Percentiles rank a stretch among this genome's conserved stretches.
Evolutionary conservation across 345 rosid species (phyloP).

Genomic region (Turritis glabra): DNA sequence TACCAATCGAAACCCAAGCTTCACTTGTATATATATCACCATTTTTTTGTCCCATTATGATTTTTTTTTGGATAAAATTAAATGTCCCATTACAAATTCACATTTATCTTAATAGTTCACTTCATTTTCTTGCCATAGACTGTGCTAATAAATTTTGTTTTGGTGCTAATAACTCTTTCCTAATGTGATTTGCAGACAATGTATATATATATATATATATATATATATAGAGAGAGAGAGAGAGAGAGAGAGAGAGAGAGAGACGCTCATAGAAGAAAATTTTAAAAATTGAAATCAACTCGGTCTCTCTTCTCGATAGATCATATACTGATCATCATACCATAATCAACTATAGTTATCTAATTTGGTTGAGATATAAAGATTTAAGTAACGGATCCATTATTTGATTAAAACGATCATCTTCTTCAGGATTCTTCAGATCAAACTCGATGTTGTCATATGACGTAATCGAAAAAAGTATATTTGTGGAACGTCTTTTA

Average conservation of each 20-base stretch:
- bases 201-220: too few relatives aligned
- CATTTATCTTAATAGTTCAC: background rate
- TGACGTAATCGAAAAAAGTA: conserved; percentile 26
- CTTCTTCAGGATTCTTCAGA: conserved; percentile 7
- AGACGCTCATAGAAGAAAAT: background rate
- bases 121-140: background rate
- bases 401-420: conserved; percentile 1
- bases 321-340: background rate
- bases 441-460: conserved; percentile 28
- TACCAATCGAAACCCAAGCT: too few relatives aligned
- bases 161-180: background rate
- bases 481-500: conserved; percentile 5
- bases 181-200: background rate
- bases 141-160: background rate
- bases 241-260: background rate
- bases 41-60: too few relatives aligned
- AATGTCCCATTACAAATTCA: background rate
- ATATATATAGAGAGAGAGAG: background rate
- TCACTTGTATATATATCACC: too few relatives aligned
- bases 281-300: background rate
- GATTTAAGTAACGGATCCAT: background rate
- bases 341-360: background rate
- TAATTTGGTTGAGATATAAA: background rate
- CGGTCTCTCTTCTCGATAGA: background rate
- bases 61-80: too few relatives aligned